phyloP scores from a whole-genome alignment of 352 stramenopile genomes.

The Albugo laibachii region DNA sequence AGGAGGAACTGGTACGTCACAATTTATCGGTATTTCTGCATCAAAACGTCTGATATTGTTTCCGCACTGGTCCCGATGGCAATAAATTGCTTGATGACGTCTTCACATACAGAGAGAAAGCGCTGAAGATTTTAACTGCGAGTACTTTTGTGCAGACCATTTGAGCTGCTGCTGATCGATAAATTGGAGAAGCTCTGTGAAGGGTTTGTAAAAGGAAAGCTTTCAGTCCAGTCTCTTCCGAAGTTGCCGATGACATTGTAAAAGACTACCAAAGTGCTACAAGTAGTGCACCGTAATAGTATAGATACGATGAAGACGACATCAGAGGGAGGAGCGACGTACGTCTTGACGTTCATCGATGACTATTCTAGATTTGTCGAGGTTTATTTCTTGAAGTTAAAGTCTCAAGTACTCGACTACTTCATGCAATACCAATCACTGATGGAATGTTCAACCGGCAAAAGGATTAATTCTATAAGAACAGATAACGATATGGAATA shows the following conservation, averaged over 20 bases:
- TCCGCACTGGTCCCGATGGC: too few species aligned
- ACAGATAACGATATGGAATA: constrained; percentile 17
- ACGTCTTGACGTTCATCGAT: constrained; percentile 6
- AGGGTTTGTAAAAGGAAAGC: not conserved
- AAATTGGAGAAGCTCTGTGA: too few species aligned
- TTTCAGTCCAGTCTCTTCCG: not conserved
- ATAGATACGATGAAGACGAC: not conserved
- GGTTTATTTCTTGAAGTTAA: constrained; percentile 10
- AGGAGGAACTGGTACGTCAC: too few species aligned
- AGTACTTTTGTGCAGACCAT: too few species aligned
- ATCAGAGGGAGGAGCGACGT: not conserved
- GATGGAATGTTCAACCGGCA: constrained; percentile 7
- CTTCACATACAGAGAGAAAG: too few species aligned
- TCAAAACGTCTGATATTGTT: too few species aligned
- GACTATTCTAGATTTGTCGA: constrained; percentile 9
- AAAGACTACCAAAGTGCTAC: not conserved
- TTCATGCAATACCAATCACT: constrained; percentile 4
- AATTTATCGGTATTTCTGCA: too few species aligned
- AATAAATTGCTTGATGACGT: too few species aligned
- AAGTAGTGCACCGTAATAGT: not conserved
- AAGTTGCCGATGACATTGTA: not conserved
- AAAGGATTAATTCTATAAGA: constrained; percentile 9
- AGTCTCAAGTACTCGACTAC: constrained; percentile 4
- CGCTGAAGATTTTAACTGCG: too few species aligned
- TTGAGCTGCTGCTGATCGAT: too few species aligned